phyloP scores from a whole-genome alignment of 2,329 filamentous ascomycete genomes.

The Helotiales sp. region DNA sequence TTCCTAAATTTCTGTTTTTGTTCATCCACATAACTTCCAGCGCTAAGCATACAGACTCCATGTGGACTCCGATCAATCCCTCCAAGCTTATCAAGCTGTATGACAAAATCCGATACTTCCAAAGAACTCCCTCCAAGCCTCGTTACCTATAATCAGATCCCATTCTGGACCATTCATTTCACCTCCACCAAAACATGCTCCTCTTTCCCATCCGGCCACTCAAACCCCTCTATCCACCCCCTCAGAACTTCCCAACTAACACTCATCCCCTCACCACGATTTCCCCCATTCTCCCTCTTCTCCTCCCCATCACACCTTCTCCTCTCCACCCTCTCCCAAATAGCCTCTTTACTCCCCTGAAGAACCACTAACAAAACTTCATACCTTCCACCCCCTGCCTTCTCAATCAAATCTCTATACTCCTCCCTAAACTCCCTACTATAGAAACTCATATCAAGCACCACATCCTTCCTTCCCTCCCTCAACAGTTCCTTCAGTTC shows the following conservation, averaged over 20 bases:
- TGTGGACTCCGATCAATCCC: too few relatives aligned
- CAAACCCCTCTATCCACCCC: conserved; percentile 5
- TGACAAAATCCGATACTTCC: background rate
- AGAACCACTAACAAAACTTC: conserved; percentile 1
- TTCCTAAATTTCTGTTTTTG: too few relatives aligned
- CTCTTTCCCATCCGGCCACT: conserved; percentile 12
- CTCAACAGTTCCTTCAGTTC: background rate
- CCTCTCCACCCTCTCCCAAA: conserved; percentile 4
- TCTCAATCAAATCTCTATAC: background rate
- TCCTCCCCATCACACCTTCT: background rate
- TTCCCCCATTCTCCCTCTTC: background rate
- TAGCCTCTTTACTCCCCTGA: background rate
- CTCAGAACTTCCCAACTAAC: conserved; percentile 1
- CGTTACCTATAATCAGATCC: background rate
- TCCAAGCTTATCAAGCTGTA: too few relatives aligned
- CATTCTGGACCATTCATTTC: background rate
- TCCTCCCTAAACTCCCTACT: background rate
- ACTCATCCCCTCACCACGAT: conserved; percentile 5
- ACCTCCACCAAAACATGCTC: conserved; percentile 1
- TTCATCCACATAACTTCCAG: too few relatives aligned
- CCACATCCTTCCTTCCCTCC: background rate
- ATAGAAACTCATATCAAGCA: conserved; percentile 1
- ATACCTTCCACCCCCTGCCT: background rate
- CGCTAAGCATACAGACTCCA: too few relatives aligned
- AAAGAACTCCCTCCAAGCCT: background rate